Evolutionary conservation across 2,329 filamentous ascomycete species (phyloP), one percentile per base, ranked within the genome.

Genomic region (Aspergillus caelatus): DNA sequence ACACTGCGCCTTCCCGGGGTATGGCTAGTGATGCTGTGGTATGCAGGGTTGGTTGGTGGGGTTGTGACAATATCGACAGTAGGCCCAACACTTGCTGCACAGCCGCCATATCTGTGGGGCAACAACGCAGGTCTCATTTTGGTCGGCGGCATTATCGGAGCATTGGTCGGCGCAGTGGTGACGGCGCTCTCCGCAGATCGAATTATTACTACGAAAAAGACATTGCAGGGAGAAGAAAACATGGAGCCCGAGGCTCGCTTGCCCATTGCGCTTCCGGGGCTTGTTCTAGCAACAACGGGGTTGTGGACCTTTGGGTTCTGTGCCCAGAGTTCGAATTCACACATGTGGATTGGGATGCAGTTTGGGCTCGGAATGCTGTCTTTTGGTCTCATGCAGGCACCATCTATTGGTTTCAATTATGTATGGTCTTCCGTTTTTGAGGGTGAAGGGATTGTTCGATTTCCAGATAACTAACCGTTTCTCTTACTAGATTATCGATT

Each of bases 401-500:
- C 62, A 3, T 61, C 58, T 16, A 60, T 64, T 41, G 62, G 62
- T 1, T 64, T 64, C 19, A 64, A 64, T 41, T 64, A 64, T 34
- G 62, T 64, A 59, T 11, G 54, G n/a, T 7, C 23, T 12, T 9
- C 19, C 30, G 52, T 39, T 16, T 5, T 6, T 3, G 1, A 14
- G 0, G 0, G 2, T 26, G 3, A 4, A 7, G 5, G 6, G 1
- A 4, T 26, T 7, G 6, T 10, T 34, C 16, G 3, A 12, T 53
- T 32, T 19, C 10, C 2, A 53, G n/a, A 7, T 21, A 5, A 14
- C 50, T 53, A 16, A 53, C 10, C 8, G 8, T n/a, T 26, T 46
- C 45, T 28, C 12, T 14, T 39, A 36, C 19, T 32, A 83, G 80
- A 67, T 86, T 4, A 84, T 86, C 41, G 84, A 86, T 43, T 76